Base-by-base conservation (phyloP, 2,329 filamentous ascomycete species). In the Nigrospora sphaerica region DNA sequence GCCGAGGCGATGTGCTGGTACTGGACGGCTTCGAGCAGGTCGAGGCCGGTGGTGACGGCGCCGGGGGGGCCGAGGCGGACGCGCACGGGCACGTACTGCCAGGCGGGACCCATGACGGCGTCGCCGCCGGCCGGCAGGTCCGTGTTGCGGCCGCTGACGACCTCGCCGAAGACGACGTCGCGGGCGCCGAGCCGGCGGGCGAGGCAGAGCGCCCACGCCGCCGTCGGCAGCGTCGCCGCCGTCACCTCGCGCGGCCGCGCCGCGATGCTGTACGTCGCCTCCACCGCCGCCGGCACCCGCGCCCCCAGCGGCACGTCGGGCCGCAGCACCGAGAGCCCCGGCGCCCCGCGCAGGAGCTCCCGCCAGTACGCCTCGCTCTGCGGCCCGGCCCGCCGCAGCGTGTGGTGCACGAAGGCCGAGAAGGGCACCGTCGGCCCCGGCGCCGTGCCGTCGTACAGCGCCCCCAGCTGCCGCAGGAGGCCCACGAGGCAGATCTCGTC, bases 121-220 rank as follows among this genome's bases (percentile, higher is more conserved):
- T 82, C 77, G 14, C 82, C 77, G 17, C 75, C 73, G 36, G 70
- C 70, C n/a, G 73, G 66, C 1, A 81, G 67, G 46, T 75, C 76
- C 16, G 78, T 73, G 57, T 80, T 81, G 40, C 83, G 75, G 0
- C 83, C 83, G 48, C 74, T 81, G 37, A 83, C 80, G 1, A 85
- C 82, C 53, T 83, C 78, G 28, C 81, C 81, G 51, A 86, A 86
- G 10, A 80, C 72, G 34, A 86, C 76, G 55, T 86, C 81, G 2
- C 67, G 67, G 14, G 67, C 61, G 1, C 60, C 59, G 0, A 77
- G 70, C 12, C 77, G 72, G 5, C 73, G 75, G 2, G 82, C 76
- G 2, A 86, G 73, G 16, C 76, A 77, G 9, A 85, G 60, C 0
- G 81, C 78, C 82, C 82, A 86, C 0, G 80, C 80, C 1, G 81